A percentile compares a stretch with the other conserved stretches of the same genome.
phyloP scores from a whole-genome alignment of 768 basidiomycete genomes.

The Trametes cingulata region DNA sequence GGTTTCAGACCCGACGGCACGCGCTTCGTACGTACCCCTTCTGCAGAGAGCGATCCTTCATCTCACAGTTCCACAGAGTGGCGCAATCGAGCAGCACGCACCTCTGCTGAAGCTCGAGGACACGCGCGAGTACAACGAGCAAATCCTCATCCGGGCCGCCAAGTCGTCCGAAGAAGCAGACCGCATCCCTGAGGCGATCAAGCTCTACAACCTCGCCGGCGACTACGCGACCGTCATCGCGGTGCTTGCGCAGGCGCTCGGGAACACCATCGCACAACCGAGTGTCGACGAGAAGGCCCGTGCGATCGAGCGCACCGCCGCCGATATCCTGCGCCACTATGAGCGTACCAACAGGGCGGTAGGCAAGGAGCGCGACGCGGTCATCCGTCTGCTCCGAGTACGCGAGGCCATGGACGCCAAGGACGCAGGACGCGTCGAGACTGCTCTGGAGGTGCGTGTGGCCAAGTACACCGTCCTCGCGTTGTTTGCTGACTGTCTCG shows the following conservation, averaged over 20 bases:
- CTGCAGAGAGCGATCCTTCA: neutral
- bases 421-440: constrained; percentile 68
- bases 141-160: constrained; percentile 84
- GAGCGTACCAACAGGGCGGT: constrained; percentile 73
- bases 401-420: constrained; percentile 81
- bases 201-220: constrained; percentile 92
- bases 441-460: constrained; percentile 74
- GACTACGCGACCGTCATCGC: constrained; percentile 86
- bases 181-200: constrained; percentile 87
- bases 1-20: constrained; percentile 88
- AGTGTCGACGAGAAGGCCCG: constrained; percentile 59
- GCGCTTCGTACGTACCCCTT: constrained; percentile 67
- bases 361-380: constrained; percentile 72
- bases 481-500: neutral
- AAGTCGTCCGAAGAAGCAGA: constrained; percentile 81
- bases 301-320: constrained; percentile 70
- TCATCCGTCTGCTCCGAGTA: constrained; percentile 73
- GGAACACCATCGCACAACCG: constrained; percentile 75
- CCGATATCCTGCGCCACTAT: constrained; percentile 78
- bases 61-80: constrained; percentile 51
- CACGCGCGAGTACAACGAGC: constrained; percentile 68
- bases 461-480: too few relatives aligned
- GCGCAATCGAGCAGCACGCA: constrained; percentile 84
- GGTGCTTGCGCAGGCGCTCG: constrained; percentile 85
- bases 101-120: constrained; percentile 72